Percentiles rank a stretch among this genome's conserved stretches.
These are phyloP conservation scores for Lactifluus volemus DNA, from an alignment of 768 basidiomycete species.

Conservation along the genomic window DNA sequence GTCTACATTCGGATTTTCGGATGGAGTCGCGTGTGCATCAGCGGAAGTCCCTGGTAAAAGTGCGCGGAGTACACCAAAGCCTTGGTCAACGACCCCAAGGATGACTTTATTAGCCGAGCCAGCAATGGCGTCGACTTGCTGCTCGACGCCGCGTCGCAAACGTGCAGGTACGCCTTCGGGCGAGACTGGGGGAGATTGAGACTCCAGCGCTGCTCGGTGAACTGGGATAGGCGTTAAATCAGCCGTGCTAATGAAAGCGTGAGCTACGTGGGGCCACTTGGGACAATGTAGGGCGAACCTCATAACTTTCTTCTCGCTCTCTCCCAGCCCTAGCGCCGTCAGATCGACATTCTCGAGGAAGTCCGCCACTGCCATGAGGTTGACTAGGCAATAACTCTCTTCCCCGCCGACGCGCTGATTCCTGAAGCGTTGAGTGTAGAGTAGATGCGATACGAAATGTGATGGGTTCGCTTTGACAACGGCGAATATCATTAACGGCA, in stretches of 20 bases:
- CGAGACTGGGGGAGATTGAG: slow-evolving; percentile 23
- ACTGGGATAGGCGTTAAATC: slow-evolving; percentile 79
- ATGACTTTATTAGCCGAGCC: slow-evolving; percentile 75
- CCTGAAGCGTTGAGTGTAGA: slow-evolving; percentile 53
- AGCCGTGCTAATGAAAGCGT: slow-evolving; percentile 43
- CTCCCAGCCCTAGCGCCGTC: slow-evolving; percentile 53
- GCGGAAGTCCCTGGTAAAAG: slow-evolving; percentile 46
- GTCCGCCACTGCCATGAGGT: slow-evolving; percentile 90
- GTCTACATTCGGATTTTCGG: slow-evolving; percentile 6
- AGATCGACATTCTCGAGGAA: slow-evolving; percentile 94
- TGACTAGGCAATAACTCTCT: slow-evolving; percentile 88
- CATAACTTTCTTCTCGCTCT: slow-evolving; percentile 45
- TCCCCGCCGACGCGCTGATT: slow-evolving; percentile 62
- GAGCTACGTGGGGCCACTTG: background rate
- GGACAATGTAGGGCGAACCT: slow-evolving; percentile 34
- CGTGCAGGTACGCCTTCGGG: slow-evolving; percentile 42
- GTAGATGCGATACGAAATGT: slow-evolving; percentile 63
- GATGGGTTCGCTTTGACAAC: slow-evolving; percentile 90
- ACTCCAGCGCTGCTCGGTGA: slow-evolving; percentile 40
- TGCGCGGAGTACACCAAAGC: slow-evolving; percentile 79
- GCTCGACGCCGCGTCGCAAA: slow-evolving; percentile 68
- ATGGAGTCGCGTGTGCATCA: slow-evolving; percentile 19
- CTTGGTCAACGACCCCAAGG: slow-evolving; percentile 82
- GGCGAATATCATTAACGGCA: slow-evolving; percentile 89
- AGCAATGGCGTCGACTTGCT: slow-evolving; percentile 70